A percentile compares a stretch with the other conserved stretches of the same genome.
Conservation (phyloP, 208 protist species). For the Trypanosoma conorhini region DNA sequence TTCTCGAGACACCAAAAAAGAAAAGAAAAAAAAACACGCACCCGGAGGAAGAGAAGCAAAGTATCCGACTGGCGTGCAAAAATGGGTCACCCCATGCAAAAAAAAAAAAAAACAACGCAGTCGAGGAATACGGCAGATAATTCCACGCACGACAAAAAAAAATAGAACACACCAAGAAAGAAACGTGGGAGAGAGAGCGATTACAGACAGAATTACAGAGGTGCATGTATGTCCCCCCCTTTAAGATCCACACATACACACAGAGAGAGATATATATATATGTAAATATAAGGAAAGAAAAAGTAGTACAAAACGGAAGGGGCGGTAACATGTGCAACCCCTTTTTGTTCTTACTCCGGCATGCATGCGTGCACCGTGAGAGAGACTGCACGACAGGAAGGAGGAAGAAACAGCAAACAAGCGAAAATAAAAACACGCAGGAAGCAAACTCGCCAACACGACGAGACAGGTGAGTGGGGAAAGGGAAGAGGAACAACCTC, state of each 20-base stretch:
- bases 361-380: too few relatives aligned
- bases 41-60: neutral
- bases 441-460: neutral
- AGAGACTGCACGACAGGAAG: neutral
- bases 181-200: neutral
- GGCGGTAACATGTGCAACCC: neutral
- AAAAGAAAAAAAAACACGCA: neutral
- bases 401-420: constrained; percentile 2
- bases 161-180: neutral
- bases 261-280: constrained; percentile 10
- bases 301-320: constrained; percentile 8
- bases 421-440: constrained; percentile 2
- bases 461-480: too few relatives aligned
- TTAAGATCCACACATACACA: neutral
- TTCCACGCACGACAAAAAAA: neutral
- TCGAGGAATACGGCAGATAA: neutral
- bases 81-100: neutral
- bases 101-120: neutral
- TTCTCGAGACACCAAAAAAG: neutral
- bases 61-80: neutral
- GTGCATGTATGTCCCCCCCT: neutral
- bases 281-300: constrained; percentile 1
- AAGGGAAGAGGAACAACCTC: neutral
- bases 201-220: too few relatives aligned
- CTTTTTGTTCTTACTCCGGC: too few relatives aligned